Evolutionary conservation across 2,329 filamentous ascomycete genomes (phyloP), one percentile per base, ranked within the genome.

Genomic region (Alternaria triticina): DNA sequence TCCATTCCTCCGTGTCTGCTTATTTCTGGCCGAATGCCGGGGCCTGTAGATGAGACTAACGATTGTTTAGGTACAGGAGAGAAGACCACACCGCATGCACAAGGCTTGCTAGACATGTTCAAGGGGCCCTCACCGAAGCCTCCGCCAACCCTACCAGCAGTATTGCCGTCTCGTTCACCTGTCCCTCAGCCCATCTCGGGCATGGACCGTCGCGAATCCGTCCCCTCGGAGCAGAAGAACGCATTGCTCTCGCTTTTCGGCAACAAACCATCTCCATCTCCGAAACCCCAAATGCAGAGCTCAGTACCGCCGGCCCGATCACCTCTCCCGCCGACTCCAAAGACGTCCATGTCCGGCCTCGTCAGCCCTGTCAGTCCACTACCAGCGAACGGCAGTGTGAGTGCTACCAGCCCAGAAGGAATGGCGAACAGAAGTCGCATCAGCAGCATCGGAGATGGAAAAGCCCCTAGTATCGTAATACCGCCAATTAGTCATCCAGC

Each of bases 291-390:
- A 57, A 58, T 61, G 15, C 69, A 67, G n/a, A 71, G 68, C 30
- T 72, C 75, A 0, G 28, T 70, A 1, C 67, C 71, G 11, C 64
- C 68, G 27, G 56, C 62, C 6, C 65, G 68, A 5, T 70, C 64
- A 1, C 68, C 75, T 1, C 71, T 74, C 8, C 71, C 74, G 7
- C 74, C 74, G 0, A 75, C 73, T 20, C 76, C 76, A 2, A 76
- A 77, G 54, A 73, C 60, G 10, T 54, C 65, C 6, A 70, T 77
- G 65, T 79, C 78, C n/a, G 77, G 77, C 20, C 40, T 81, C 17
- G 76, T 77, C 27, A 80, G 79, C 60, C 79, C 79, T 0, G 78
- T 81, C 5, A 79, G 76, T 56, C 79, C 79, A 7, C 61, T 80
- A 5, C 77, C 73, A 6, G 66, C 68, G n/a, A 73, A 72, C 50